phyloP scores from a whole-genome alignment of 116 monocot species.

The Posidonia oceanica region DNA sequence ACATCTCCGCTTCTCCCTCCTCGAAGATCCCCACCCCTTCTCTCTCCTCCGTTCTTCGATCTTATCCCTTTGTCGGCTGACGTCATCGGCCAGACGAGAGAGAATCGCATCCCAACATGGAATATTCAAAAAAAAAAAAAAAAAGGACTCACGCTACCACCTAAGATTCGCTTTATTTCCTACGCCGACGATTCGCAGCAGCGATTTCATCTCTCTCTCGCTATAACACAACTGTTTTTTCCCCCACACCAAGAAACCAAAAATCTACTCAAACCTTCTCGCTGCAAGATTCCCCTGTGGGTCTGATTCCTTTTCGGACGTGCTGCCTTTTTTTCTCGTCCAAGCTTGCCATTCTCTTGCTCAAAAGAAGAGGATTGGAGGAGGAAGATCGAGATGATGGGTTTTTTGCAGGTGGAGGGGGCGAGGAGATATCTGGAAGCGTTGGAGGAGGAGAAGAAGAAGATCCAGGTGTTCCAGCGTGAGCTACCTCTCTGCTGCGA shows the following conservation, averaged over 20 bases:
- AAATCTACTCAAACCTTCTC: neutral
- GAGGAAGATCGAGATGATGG: slow-evolving; percentile 8
- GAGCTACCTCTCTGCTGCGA: slow-evolving; percentile 75
- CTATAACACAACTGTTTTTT: neutral
- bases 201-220: neutral
- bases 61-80: neutral
- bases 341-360: too few relatives aligned
- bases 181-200: too few relatives aligned
- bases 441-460: slow-evolving; percentile 66
- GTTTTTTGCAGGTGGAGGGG: slow-evolving; percentile 17
- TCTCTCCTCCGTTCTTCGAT: neutral
- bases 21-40: neutral
- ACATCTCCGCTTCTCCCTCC: neutral
- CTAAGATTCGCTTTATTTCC: neutral
- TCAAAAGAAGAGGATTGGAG: neutral
- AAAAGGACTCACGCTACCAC: neutral
- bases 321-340: too few relatives aligned
- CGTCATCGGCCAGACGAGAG: neutral
- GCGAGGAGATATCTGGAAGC: slow-evolving; percentile 35
- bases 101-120: neutral
- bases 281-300: neutral
- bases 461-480: slow-evolving; percentile 76
- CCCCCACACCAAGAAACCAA: neutral
- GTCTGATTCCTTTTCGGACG: too few relatives aligned
- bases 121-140: neutral